Conservation (phyloP, 495 filamentous ascomycete species). For the Penicillium malachiteum region DNA sequence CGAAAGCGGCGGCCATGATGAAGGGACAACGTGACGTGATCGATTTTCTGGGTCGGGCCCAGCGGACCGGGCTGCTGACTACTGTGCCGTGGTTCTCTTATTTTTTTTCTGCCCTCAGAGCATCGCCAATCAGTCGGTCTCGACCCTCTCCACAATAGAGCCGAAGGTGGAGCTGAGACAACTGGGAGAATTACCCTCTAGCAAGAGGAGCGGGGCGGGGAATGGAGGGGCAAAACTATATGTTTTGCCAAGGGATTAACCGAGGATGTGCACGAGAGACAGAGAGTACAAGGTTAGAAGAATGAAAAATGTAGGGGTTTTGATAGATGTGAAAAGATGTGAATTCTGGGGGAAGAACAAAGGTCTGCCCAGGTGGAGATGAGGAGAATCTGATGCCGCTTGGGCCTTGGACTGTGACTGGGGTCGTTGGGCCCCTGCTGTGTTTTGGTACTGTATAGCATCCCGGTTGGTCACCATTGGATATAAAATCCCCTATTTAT, state of each 20-base stretch:
- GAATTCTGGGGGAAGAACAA: neutral
- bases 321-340: neutral
- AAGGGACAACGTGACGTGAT: conserved; percentile 45
- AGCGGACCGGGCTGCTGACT: conserved; percentile 20
- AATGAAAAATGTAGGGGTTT: neutral
- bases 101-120: conserved; percentile 18
- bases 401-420: too few relatives aligned
- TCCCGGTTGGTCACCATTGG: too few relatives aligned
- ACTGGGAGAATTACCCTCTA: conserved; percentile 14
- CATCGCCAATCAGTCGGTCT: conserved; percentile 34
- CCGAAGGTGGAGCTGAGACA: conserved; percentile 29
- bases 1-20: conserved; percentile 56
- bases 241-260: conserved; percentile 2
- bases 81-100: conserved; percentile 18
- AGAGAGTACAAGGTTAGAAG: neutral
- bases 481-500: too few relatives aligned
- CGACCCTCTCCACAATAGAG: conserved; percentile 30
- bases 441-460: too few relatives aligned
- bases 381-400: too few relatives aligned
- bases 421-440: too few relatives aligned
- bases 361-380: too few relatives aligned
- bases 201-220: conserved; percentile 16
- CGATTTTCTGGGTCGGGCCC: conserved; percentile 33
- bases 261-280: neutral
- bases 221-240: conserved; percentile 6